Evolutionary conservation across 306 rosid species (phyloP), one percentile per base, ranked within the genome.

Genomic region (Castanea crenata): DNA sequence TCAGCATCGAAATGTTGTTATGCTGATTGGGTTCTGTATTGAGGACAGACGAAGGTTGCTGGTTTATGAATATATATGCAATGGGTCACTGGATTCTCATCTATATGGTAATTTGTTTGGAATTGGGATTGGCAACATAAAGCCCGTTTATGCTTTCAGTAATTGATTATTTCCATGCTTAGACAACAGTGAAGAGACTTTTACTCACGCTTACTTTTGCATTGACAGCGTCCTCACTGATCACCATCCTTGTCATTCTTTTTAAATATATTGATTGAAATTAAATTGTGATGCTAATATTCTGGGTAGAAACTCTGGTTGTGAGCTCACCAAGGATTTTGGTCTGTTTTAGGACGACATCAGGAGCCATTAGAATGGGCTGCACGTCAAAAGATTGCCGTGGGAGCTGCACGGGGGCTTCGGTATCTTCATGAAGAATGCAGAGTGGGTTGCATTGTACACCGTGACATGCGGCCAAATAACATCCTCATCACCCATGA

Each of bases 341-440:
- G 55, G 54, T 35, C 7, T 79, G 61, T 85, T 88, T 71, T 88
- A 96, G 99, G 98, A 83, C 86, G 84, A 65, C 91, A 88, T 68
- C 80, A 78, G 51, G 86, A 87, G 76, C 92, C 94, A 31, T 83
- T 96, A 72, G 97, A 90, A 76, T 96, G 99, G 99, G 86, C 98
- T 75, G 93, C 99, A 6, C 71, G 99, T 56, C 98, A 96, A 76
- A 96, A 93, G 82, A 74, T 96, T 80, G 98, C 99, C 0, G 94
- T 93, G 23, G 99, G 99, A 81, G 99, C 98, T 58, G 99, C 99
- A 81, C 88, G 98, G 31, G 99, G 98, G 27, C 83, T 96, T 74
- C 88, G 99, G 76, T 96, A 96, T 90, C 98, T 96, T 80, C 99
- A 96, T 52, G 98, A 96, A 86, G 99, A 96, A 84, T 96, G 99